These are phyloP conservation scores for Xylaria intraflava DNA, from an alignment of 495 filamentous ascomycete species.

Conservation along the genomic window DNA sequence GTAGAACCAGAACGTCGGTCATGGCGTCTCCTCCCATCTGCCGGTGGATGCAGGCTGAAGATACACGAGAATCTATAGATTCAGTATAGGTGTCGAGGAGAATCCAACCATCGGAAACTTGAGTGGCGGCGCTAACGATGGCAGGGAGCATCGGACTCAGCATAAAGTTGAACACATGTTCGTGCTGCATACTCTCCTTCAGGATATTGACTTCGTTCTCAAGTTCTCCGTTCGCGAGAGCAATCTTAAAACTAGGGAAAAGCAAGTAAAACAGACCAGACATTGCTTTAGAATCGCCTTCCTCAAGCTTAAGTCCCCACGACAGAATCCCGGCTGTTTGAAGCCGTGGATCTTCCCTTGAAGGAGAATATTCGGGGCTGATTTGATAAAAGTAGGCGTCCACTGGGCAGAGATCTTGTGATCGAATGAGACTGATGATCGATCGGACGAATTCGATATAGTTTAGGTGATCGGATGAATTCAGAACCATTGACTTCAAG, in stretches of 20 bases:
- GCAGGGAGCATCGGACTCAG: slow-evolving; percentile 38
- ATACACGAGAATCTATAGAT: slow-evolving; percentile 24
- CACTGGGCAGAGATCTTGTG: slow-evolving; percentile 39
- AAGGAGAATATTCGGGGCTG: slow-evolving; percentile 42
- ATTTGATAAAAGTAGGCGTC: slow-evolving; percentile 44
- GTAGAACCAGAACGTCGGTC: slow-evolving; percentile 14
- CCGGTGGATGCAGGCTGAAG: slow-evolving; percentile 18
- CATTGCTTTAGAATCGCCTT: slow-evolving; percentile 35
- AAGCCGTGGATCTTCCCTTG: slow-evolving; percentile 42
- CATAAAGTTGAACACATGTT: slow-evolving; percentile 37
- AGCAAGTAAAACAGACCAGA: slow-evolving; percentile 46
- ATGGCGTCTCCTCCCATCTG: slow-evolving; percentile 22
- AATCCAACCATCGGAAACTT: slow-evolving; percentile 23
- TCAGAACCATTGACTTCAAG: slow-evolving; percentile 27
- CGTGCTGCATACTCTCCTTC: slow-evolving; percentile 32
- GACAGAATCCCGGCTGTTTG: slow-evolving; percentile 43
- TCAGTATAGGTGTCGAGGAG: slow-evolving; percentile 35
- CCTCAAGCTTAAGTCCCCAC: slow-evolving; percentile 40
- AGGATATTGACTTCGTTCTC: slow-evolving; percentile 34
- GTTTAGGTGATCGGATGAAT: slow-evolving; percentile 26
- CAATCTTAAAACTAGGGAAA: slow-evolving; percentile 44
- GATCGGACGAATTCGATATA: slow-evolving; percentile 42
- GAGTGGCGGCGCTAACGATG: slow-evolving; percentile 25
- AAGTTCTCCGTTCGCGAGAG: slow-evolving; percentile 36
- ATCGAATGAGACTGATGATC: slow-evolving; percentile 40